phyloP scores from a whole-genome alignment of 2,329 filamentous ascomycete species.

The Penicillium crustosum region DNA sequence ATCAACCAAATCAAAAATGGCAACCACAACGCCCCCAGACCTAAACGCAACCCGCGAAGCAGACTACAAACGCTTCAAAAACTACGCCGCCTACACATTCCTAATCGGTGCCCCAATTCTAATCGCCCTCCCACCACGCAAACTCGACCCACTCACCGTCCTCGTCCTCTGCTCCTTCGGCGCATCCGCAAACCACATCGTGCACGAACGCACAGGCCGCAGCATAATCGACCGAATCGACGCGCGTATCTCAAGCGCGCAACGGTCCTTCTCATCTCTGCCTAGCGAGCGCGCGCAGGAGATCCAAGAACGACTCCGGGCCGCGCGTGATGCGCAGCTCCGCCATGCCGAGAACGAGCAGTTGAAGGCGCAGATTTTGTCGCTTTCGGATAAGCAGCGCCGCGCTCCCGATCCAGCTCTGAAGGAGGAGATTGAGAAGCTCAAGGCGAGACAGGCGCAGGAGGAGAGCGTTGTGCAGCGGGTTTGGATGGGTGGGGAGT shows the following conservation, averaged over 20 bases:
- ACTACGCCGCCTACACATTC: slow-evolving; percentile 41
- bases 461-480: slow-evolving; percentile 32
- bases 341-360: slow-evolving; percentile 11
- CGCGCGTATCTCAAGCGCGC: slow-evolving; percentile 26
- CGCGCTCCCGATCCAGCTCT: slow-evolving; percentile 8
- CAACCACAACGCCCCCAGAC: slow-evolving; percentile 2
- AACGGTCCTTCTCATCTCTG: slow-evolving; percentile 20
- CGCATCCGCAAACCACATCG: slow-evolving; percentile 42
- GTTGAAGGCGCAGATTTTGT: slow-evolving; percentile 28
- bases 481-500: slow-evolving; percentile 45
- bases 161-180: slow-evolving; percentile 42
- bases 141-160: slow-evolving; percentile 39
- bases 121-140: slow-evolving; percentile 40
- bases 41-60: slow-evolving; percentile 28
- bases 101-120: slow-evolving; percentile 35
- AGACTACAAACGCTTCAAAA: slow-evolving; percentile 44
- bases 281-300: slow-evolving; percentile 37
- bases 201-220: slow-evolving; percentile 38
- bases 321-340: slow-evolving; percentile 27
- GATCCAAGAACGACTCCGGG: slow-evolving; percentile 33
- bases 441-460: slow-evolving; percentile 31
- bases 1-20: slow-evolving; percentile 8
- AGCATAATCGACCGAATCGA: slow-evolving; percentile 38
- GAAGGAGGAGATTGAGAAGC: slow-evolving; percentile 36
- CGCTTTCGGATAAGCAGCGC: slow-evolving; percentile 23